phyloP scores from a whole-genome alignment of 148 eudicot species.

The Nepenthes gracilis region DNA sequence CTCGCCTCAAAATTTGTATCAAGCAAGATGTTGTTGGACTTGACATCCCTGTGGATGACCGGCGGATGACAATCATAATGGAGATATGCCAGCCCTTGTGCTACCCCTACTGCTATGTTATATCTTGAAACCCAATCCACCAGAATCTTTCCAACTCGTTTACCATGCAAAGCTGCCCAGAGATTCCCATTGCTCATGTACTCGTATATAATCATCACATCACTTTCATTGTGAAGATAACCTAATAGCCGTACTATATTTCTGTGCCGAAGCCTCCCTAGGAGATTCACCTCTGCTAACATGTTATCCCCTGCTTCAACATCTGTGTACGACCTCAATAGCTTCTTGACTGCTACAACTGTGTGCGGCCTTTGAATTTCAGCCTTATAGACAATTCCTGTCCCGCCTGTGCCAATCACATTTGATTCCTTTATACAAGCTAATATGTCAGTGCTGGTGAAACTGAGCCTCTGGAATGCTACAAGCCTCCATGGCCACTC shows the following conservation, averaged over 20 bases:
- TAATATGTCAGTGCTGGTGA: constrained; percentile 57
- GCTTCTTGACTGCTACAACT: constrained; percentile 33
- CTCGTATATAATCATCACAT: constrained; percentile 33
- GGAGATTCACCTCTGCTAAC: constrained; percentile 30
- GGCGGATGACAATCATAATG: constrained; percentile 38
- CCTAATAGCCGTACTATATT: constrained; percentile 34
- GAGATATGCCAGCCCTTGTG: constrained; percentile 36
- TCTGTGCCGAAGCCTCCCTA: constrained; percentile 37
- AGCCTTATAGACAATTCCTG: constrained; percentile 36
- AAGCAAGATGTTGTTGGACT: constrained; percentile 33
- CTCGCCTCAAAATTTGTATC: constrained; percentile 32
- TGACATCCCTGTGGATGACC: constrained; percentile 33
- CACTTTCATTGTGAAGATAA: constrained; percentile 32
- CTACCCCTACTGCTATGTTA: constrained; percentile 33
- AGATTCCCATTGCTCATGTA: constrained; percentile 35
- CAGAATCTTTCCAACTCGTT: constrained; percentile 20
- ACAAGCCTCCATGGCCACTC: constrained; percentile 92
- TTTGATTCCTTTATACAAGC: constrained; percentile 32
- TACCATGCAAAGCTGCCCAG: constrained; percentile 30
- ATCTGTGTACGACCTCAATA: constrained; percentile 26
- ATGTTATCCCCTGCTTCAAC: constrained; percentile 23
- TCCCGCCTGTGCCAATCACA: constrained; percentile 35
- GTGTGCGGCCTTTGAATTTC: constrained; percentile 29
- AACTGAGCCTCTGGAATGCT: constrained; percentile 78
- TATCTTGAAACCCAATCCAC: constrained; percentile 42